A percentile compares a stretch with the other conserved stretches of the same genome.
Evolutionary conservation across 1,139 yeast species (phyloP).

Genomic region (Geotrichum armillariae): DNA sequence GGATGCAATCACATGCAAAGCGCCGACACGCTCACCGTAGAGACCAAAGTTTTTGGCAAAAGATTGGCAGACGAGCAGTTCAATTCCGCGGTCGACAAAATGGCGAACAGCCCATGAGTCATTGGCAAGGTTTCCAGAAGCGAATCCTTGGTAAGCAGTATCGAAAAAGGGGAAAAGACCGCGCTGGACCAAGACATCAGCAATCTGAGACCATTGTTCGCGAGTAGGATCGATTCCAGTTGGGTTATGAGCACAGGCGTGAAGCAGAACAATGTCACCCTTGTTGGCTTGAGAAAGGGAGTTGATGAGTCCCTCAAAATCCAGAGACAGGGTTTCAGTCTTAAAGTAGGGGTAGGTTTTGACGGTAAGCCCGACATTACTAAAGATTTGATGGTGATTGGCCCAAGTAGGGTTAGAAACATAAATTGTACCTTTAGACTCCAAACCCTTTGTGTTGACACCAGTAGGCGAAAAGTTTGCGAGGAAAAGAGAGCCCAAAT

Average conservation of each 20-base stretch:
- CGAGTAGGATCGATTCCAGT: slow-evolving; percentile 90
- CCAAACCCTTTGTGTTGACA: slow-evolving; percentile 21
- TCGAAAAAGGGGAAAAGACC: slow-evolving; percentile 76
- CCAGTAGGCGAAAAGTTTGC: slow-evolving; percentile 45
- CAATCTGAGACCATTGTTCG: slow-evolving; percentile 76
- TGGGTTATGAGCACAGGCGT: slow-evolving; percentile 97
- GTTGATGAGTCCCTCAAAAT: slow-evolving; percentile 46
- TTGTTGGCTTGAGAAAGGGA: slow-evolving; percentile 33
- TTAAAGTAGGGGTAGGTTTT: slow-evolving; percentile 83
- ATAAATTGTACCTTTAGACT: slow-evolving; percentile 49
- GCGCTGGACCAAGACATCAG: slow-evolving; percentile 56
- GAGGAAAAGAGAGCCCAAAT: slow-evolving; percentile 78
- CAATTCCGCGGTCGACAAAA: slow-evolving; percentile 46
- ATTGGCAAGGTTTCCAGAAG: slow-evolving; percentile 61
- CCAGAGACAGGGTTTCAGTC: slow-evolving; percentile 58
- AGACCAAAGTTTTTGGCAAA: slow-evolving; percentile 97
- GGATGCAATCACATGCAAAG: slow-evolving; percentile 57
- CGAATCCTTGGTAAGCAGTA: slow-evolving; percentile 93
- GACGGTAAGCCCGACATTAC: slow-evolving; percentile 61
- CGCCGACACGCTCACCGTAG: slow-evolving; percentile 94
- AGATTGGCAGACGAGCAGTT: slow-evolving; percentile 78
- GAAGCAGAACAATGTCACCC: slow-evolving; percentile 63
- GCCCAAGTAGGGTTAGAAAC: slow-evolving; percentile 96
- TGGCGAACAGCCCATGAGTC: slow-evolving; percentile 53
- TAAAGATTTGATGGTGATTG: slow-evolving; percentile 83